Base-by-base conservation (phyloP, 2,329 filamentous ascomycete species). In the Cladophialophora chaetospira region DNA sequence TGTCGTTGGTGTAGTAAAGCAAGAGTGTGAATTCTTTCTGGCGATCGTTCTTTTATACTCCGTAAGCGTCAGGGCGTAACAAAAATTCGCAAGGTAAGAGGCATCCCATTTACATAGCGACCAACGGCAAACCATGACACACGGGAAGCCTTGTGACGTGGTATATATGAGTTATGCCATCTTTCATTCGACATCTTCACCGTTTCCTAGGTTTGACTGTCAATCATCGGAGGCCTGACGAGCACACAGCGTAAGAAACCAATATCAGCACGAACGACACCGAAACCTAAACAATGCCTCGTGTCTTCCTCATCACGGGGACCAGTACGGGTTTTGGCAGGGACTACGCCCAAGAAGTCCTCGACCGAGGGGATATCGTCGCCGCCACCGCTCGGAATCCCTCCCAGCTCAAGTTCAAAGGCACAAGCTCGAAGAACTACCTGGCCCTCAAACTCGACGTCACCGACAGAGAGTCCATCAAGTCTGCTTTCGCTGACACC, bases 361-460 rank as follows among this genome's bases (percentile, higher is more conserved):
- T 71, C 8, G 66, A 70, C 17, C 62, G 64, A 1, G 75, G 74
- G 0, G 73, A 77, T 42, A 70, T 73, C 13, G 71, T 76, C 13
- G 72, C 77, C 49, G 75, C 75, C 0, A 76, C 74, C 0, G 74
- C 73, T 0, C 73, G 75, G 3, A 68, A 72, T 15, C 70, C 71
- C 4, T 51, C 57, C 10, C 33, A 49, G 6, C 55, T 65, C n/a
- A 23, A 45, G 2, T 64, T 65, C 50, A 45, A 51, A 5, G 49
- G 45, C 54, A 55, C 57, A 26, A 62, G 49, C 13, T 36, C 57
- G 15, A 63, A 67, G 42, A 82, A 82, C 62, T 77, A 76, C 58
- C 71, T 83, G 2, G 64, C 78, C 2, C 61, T 78, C 2, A 73
- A 78, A 11, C 75, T 84, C 11, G 82, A 86, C 62, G 81, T 85